Base-by-base conservation (phyloP, 1,139 yeast genomes). In the Taiozyma onychis region DNA sequence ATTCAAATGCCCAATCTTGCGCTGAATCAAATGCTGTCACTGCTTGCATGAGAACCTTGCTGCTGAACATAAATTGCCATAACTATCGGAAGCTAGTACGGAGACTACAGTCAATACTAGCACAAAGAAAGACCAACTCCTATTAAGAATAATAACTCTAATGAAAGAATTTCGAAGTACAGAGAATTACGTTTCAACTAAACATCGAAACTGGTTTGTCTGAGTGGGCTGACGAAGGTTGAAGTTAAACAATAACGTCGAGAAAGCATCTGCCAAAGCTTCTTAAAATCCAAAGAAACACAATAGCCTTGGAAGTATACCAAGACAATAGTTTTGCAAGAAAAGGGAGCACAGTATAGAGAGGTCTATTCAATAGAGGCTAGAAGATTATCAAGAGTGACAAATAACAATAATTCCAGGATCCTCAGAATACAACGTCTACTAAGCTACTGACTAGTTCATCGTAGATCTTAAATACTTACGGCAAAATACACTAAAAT, bases 191-290 rank as follows among this genome's bases (percentile, higher is more conserved):
- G 75, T 44, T 70, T 43, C 83, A 78, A 57, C 51, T 61, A 2
- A 66, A 66, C 16, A 68, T 71, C 49, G 77, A 75, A 37, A 69
- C 80, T 0, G 82, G 82, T 1, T 64, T 78, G 27, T 71, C 68
- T 43, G 63, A 66, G n/a, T 78, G 83, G 83, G 63, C 32, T 53
- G 43, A 46, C 53, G 6, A 52, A 51, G 18, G 53, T 51, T 18
- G 60, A 58, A 22, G 50, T 58, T 27, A 55, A 18, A 18, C 18
- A 18, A 37, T 22, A 59, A 59, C 46, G 65, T 61, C 6, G 54
- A 53, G 24, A 54, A 59, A 44, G 65, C 65, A 4, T 60, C 59
- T 45, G 62, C 65, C 3, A 62, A 61, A 42, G 62, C 62, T 2
- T 55, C 56, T 3, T 51, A 49, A 1, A 44, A 16, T 41, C 30